These are phyloP conservation scores for Microcera coccophila DNA, from an alignment of 2,329 filamentous ascomycete species.

Conservation along the genomic window DNA sequence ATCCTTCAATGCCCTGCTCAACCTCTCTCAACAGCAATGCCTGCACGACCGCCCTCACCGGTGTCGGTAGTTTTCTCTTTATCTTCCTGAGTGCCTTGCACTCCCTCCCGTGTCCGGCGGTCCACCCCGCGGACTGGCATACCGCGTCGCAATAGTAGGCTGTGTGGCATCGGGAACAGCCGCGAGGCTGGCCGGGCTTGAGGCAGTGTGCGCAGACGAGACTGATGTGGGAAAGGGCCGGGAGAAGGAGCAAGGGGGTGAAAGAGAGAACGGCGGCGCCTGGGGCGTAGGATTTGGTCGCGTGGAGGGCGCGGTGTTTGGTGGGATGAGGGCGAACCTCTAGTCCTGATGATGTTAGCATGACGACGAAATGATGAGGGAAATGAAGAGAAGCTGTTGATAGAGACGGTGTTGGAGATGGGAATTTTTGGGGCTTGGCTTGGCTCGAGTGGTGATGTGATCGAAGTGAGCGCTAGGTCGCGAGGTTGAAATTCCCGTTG, in stretches of 20 bases:
- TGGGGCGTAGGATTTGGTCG: conserved; percentile 40
- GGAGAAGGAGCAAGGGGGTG: conserved; percentile 43
- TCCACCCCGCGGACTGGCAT: conserved; percentile 56
- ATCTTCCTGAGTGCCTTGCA: conserved; percentile 44
- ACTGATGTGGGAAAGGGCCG: conserved; percentile 40
- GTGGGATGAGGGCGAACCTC: conserved; percentile 25
- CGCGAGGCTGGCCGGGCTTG: conserved; percentile 23
- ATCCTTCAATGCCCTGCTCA: conserved; percentile 31
- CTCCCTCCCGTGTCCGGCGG: conserved; percentile 49
- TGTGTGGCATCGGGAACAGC: conserved; percentile 52
- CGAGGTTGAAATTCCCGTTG: background rate
- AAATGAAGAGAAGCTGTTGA: background rate
- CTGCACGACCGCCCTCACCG: conserved; percentile 52
- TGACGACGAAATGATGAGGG: too few relatives aligned
- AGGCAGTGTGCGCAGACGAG: conserved; percentile 51
- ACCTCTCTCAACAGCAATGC: conserved; percentile 41
- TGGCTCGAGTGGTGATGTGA: background rate
- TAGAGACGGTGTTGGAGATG: background rate
- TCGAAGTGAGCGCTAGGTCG: too few relatives aligned
- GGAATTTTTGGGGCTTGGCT: too few relatives aligned
- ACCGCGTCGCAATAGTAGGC: conserved; percentile 51
- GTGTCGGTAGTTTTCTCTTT: conserved; percentile 45
- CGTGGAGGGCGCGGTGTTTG: conserved; percentile 46
- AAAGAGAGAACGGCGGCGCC: conserved; percentile 47
- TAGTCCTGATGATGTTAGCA: conserved; percentile 17